Evolutionary conservation across 2,329 filamentous ascomycete genomes (phyloP).

Genomic region (Pyrenophora seminiperda): DNA sequence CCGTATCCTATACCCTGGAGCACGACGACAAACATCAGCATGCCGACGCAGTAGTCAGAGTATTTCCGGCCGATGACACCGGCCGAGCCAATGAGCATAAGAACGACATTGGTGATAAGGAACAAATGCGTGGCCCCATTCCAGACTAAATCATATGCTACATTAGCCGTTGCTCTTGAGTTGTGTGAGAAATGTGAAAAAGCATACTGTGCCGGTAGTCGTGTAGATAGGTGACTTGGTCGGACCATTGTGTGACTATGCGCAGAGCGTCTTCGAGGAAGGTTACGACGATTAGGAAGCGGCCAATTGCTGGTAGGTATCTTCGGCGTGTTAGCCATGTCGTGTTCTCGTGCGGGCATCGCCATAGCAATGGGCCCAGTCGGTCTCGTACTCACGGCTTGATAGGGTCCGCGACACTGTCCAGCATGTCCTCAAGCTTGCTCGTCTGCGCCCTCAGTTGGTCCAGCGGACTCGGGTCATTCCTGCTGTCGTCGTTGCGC

Average conservation of each 20-base stretch:
- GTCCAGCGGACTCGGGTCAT: conserved; percentile 79
- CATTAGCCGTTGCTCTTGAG: conserved; percentile 26
- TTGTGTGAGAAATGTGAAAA: not conserved
- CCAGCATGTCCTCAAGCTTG: conserved; percentile 95
- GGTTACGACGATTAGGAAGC: conserved; percentile 96
- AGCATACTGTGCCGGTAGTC: conserved; percentile 86
- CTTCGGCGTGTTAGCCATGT: conserved; percentile 56
- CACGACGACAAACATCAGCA: conserved; percentile 87
- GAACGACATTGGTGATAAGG: conserved; percentile 85
- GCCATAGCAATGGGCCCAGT: not conserved
- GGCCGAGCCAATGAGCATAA: conserved; percentile 80
- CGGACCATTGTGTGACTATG: conserved; percentile 96
- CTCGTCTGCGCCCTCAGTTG: conserved; percentile 91
- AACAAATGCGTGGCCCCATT: conserved; percentile 88
- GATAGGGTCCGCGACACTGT: conserved; percentile 83
- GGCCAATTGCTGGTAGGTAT: conserved; percentile 91
- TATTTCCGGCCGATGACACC: conserved; percentile 91
- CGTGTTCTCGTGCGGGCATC: conserved; percentile 7
- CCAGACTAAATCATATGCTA: conserved; percentile 66
- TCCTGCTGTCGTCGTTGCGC: conserved; percentile 61
- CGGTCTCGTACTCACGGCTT: conserved; percentile 77
- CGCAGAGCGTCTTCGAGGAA: conserved; percentile 96
- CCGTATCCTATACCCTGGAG: conserved; percentile 96
- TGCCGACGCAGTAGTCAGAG: conserved; percentile 89
- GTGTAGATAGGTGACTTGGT: conserved; percentile 90